Evolutionary conservation across 2,329 filamentous ascomycete species (phyloP).

Genomic region (Helotiales sp.): DNA sequence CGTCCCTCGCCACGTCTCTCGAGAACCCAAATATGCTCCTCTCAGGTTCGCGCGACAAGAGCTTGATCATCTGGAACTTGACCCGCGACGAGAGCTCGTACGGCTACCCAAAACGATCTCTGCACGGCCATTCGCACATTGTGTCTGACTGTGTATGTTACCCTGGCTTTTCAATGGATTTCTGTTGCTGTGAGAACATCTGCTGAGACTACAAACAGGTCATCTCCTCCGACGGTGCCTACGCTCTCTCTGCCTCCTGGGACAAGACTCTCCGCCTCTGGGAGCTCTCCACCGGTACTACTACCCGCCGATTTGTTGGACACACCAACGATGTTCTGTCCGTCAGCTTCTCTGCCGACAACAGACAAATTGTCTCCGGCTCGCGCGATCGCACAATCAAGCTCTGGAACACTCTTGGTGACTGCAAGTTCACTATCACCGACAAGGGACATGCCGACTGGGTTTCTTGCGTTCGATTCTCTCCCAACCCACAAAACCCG

Average conservation of each 20-base stretch:
- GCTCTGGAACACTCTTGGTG: conserved; percentile 99
- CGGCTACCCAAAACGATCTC: conserved; percentile 98
- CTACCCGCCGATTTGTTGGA: conserved; percentile 97
- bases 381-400: conserved; percentile 99
- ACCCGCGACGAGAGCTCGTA: conserved; percentile 98
- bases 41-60: conserved; percentile 96
- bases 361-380: conserved; percentile 99
- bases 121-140: conserved; percentile 99
- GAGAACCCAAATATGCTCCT: conserved; percentile 99
- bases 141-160: conserved; percentile 98
- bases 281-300: conserved; percentile 96
- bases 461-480: conserved; percentile 99
- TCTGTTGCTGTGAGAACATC: conserved; percentile 23
- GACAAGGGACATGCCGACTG: conserved; percentile 99
- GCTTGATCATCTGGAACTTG: conserved; percentile 99
- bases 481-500: conserved; percentile 99
- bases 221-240: conserved; percentile 99
- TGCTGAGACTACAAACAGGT: conserved; percentile 62
- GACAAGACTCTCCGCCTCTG: conserved; percentile 99
- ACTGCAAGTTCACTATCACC: conserved; percentile 99
- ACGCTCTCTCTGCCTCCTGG: conserved; percentile 98
- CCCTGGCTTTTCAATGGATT: conserved; percentile 8
- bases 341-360: conserved; percentile 99
- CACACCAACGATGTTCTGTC: conserved; percentile 99
- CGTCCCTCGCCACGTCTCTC: conserved; percentile 95